Evolutionary conservation across 495 filamentous ascomycete genomes (phyloP).

Genomic region (Acidomyces sp.): DNA sequence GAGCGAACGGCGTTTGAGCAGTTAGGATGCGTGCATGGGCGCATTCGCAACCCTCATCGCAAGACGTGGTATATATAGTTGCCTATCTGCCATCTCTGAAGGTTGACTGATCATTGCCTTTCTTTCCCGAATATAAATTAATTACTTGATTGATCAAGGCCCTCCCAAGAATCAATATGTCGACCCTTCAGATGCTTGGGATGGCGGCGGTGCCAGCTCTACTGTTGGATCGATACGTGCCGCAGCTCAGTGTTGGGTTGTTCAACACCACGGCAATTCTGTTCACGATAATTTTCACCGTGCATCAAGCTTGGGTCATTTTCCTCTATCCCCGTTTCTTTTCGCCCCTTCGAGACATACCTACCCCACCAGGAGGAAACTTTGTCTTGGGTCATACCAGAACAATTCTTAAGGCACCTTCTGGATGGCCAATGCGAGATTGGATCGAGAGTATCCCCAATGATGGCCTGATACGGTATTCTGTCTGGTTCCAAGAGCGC

Average conservation of each 20-base stretch:
- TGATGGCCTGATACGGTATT: constrained; percentile 72
- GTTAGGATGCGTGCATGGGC: too few species aligned
- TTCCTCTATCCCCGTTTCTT: constrained; percentile 52
- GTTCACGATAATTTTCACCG: constrained; percentile 9
- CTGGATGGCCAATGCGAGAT: constrained; percentile 46
- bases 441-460: constrained; percentile 73
- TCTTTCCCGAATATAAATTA: too few species aligned
- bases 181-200: constrained; percentile 4
- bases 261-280: constrained; percentile 6
- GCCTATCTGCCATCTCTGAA: too few species aligned
- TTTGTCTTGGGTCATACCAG: constrained; percentile 44
- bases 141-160: background rate
- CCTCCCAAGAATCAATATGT: constrained; percentile 2
- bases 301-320: constrained; percentile 17
- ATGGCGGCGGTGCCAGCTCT: constrained; percentile 9
- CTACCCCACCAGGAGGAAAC: constrained; percentile 27
- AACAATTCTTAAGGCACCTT: constrained; percentile 42
- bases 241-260: constrained; percentile 4
- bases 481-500: constrained; percentile 56
- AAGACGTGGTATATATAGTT: too few species aligned
- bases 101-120: too few species aligned
- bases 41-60: too few species aligned
- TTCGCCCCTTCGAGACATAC: constrained; percentile 40
- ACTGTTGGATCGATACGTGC: constrained; percentile 9
- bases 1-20: too few species aligned